Percentiles rank a stretch among this genome's conserved stretches.
These are phyloP conservation scores for Phytophthora sp. DNA, from an alignment of 352 stramenopile species.

Conservation along the genomic window DNA sequence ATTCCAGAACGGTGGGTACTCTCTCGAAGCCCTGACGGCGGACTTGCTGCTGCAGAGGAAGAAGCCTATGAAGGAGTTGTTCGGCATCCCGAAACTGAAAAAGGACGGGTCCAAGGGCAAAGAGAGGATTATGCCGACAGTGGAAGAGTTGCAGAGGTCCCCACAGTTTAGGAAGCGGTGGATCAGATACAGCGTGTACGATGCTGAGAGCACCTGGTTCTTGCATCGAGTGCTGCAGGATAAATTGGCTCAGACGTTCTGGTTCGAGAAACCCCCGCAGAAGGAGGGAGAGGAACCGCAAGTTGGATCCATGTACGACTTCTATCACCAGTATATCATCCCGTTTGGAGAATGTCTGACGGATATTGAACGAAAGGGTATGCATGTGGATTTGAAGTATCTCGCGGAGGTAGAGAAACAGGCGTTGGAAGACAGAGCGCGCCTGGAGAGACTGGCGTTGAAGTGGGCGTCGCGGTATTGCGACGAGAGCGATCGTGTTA, in stretches of 20 bases:
- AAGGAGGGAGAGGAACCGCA: slow-evolving; percentile 20
- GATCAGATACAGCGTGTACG: slow-evolving; percentile 97
- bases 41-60: slow-evolving; percentile 91
- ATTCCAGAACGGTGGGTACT: slow-evolving; percentile 93
- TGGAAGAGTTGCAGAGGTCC: slow-evolving; percentile 86
- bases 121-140: slow-evolving; percentile 73
- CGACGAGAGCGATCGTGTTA: slow-evolving; percentile 94
- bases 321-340: slow-evolving; percentile 97
- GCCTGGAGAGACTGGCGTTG: slow-evolving; percentile 87
- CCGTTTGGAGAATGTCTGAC: slow-evolving; percentile 98
- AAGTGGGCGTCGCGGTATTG: slow-evolving; percentile 94
- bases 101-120: slow-evolving; percentile 95
- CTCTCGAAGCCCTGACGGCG: slow-evolving; percentile 93
- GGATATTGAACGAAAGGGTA: slow-evolving; percentile 97
- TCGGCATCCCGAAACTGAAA: slow-evolving; percentile 94
- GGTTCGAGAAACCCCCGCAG: slow-evolving; percentile 58
- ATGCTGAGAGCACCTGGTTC: slow-evolving; percentile 97
- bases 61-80: slow-evolving; percentile 97
- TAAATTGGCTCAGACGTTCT: slow-evolving; percentile 91
- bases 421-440: slow-evolving; percentile 89
- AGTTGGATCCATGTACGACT: slow-evolving; percentile 93
- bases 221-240: slow-evolving; percentile 91
- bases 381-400: slow-evolving; percentile 92
- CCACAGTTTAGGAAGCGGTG: slow-evolving; percentile 91
- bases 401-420: slow-evolving; percentile 91